Conservation (phyloP, 2,329 filamentous ascomycete species). For the Colletotrichum tanaceti region DNA sequence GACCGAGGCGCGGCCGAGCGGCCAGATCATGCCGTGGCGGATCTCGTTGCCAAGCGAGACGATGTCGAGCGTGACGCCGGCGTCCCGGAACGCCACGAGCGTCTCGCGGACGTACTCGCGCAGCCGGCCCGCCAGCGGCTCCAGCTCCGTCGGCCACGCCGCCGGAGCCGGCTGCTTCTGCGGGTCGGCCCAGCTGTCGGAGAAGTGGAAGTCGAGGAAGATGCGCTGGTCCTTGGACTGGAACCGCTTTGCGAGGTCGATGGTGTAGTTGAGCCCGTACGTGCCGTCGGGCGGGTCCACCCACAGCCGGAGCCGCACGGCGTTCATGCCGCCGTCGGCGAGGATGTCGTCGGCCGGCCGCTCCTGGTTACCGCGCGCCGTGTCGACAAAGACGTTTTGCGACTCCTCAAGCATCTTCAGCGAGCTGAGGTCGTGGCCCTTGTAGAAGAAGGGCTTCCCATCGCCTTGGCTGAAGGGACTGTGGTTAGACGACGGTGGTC, state of each 20-base stretch:
- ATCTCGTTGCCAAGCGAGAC: conserved; percentile 55
- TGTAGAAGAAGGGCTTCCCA: conserved; percentile 34
- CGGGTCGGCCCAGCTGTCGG: conserved; percentile 51
- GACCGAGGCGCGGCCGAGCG: conserved; percentile 48
- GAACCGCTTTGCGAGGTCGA: conserved; percentile 50
- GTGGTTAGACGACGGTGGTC: neutral
- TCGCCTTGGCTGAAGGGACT: neutral
- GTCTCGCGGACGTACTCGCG: conserved; percentile 50
- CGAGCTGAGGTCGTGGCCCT: conserved; percentile 37
- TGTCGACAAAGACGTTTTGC: conserved; percentile 33
- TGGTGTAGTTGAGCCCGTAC: conserved; percentile 42
- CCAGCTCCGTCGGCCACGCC: conserved; percentile 50
- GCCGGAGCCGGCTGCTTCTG: conserved; percentile 48
- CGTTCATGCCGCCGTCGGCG: conserved; percentile 38
- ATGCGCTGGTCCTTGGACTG: conserved; percentile 50
- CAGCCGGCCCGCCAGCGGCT: conserved; percentile 46
- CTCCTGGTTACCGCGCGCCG: conserved; percentile 26
- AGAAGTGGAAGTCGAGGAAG: conserved; percentile 52
- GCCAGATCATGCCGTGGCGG: conserved; percentile 50
- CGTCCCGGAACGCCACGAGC: conserved; percentile 53
- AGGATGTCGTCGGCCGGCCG: conserved; percentile 37
- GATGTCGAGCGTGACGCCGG: conserved; percentile 51
- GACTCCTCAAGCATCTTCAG: conserved; percentile 37
- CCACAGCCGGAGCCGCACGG: conserved; percentile 35
- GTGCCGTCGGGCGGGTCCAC: conserved; percentile 36